A percentile compares a stretch with the other conserved stretches of the same genome.
Conservation (phyloP, 495 filamentous ascomycete species). For the Hypoxylon crocopeplum region DNA sequence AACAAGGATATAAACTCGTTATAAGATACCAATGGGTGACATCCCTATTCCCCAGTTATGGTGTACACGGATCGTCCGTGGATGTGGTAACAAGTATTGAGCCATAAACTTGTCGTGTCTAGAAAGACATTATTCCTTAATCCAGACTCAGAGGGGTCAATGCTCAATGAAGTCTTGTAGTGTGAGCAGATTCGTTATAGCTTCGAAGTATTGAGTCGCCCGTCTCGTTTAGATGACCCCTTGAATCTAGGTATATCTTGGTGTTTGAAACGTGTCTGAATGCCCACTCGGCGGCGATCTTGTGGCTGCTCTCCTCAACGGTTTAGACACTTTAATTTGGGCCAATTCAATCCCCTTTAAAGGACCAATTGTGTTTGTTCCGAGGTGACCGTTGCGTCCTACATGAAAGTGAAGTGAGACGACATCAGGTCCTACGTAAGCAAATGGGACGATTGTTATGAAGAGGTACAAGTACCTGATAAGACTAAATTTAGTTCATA, state of each 20-base stretch:
- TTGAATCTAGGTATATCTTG: neutral
- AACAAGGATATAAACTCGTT: neutral
- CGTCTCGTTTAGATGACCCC: too few species aligned
- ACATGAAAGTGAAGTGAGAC: too few species aligned
- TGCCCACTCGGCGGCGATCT: neutral
- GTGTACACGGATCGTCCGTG: constrained; percentile 13
- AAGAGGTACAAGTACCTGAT: too few species aligned
- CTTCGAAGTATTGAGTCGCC: too few species aligned
- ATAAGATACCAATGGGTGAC: constrained; percentile 3
- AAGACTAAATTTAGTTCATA: constrained; percentile 23
- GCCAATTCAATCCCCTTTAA: too few species aligned
- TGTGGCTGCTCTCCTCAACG: neutral
- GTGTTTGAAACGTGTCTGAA: constrained; percentile 14
- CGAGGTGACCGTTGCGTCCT: too few species aligned
- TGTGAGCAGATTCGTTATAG: too few species aligned
- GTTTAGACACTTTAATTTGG: neutral
- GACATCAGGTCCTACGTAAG: too few species aligned
- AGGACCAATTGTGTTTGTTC: too few species aligned
- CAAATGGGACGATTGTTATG: too few species aligned
- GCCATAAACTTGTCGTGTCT: constrained; percentile 11
- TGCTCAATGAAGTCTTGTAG: too few species aligned
- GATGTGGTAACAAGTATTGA: neutral
- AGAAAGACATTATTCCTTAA: constrained; percentile 1
- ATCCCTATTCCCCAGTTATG: neutral
- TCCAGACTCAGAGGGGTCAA: neutral